Percentiles rank a stretch among this genome's conserved stretches.
Evolutionary conservation across 176 grass and related monocot genomes (phyloP).

Genomic region (Elymus sibiricus): DNA sequence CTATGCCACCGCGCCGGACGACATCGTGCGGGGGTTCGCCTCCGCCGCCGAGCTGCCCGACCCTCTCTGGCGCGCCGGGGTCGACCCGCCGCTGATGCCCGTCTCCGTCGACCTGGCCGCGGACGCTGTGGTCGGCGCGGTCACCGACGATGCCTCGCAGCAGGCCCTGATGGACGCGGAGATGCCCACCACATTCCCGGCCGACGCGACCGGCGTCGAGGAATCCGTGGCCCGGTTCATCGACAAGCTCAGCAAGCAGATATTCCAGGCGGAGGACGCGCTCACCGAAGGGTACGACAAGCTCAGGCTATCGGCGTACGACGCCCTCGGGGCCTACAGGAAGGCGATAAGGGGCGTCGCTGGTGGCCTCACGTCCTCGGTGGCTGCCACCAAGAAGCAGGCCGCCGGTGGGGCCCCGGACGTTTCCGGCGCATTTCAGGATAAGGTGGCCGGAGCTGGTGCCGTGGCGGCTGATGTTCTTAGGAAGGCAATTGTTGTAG

Average conservation of each 20-base stretch:
- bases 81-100: constrained; percentile 9
- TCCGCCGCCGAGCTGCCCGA: constrained; percentile 34
- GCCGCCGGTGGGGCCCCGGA: constrained; percentile 32
- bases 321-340: constrained; percentile 49
- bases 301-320: constrained; percentile 60
- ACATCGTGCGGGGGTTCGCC: constrained; percentile 58
- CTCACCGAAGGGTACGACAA: constrained; percentile 63
- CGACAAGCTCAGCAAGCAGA: constrained; percentile 49
- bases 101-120: constrained; percentile 37
- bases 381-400: constrained; percentile 59
- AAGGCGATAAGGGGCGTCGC: constrained; percentile 51
- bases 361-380: constrained; percentile 49
- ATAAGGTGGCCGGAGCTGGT: constrained; percentile 51
- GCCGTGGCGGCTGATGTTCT: constrained; percentile 48
- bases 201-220: constrained; percentile 39
- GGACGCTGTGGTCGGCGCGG: background rate
- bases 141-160: constrained; percentile 17
- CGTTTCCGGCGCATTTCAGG: constrained; percentile 51
- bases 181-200: constrained; percentile 41
- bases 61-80: constrained; percentile 4
- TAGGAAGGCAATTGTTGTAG: constrained; percentile 48
- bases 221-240: constrained; percentile 52
- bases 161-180: constrained; percentile 40
- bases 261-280: constrained; percentile 74
- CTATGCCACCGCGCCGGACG: constrained; percentile 56